Evolutionary conservation across 2,329 filamentous ascomycete species (phyloP), one percentile per base, ranked within the genome.

Genomic region (Aspergillus arachidicola): DNA sequence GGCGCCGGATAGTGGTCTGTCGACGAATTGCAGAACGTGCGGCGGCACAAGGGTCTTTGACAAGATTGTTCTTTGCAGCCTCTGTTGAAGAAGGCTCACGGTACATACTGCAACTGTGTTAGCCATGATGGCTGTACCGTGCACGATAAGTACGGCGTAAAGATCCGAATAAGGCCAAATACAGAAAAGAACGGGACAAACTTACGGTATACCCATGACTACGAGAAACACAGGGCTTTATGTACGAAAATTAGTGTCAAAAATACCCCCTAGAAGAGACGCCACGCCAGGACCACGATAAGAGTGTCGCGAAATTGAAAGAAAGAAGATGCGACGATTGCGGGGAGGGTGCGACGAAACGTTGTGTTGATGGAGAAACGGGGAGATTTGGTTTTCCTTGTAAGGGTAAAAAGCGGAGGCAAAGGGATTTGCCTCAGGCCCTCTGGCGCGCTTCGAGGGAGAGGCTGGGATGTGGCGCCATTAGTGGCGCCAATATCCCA

Each of bases 11-110:
- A 53, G 75, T 72, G 63, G 76, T 70, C 66, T 83, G 81, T 63
- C 87, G 84, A 64, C 87, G 84, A 70, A 89, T 89, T 48, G 84
- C 76, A 45, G 85, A 88, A 72, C 86, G 84, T 60, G 82, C 77
- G 61, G 80, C 73, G 54, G 84, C 84, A 62, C 82, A 82, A 43
- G 81, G 75, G 70, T 88, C 86, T 73, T 86, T 87, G 66, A 79
- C 72, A 59, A 79, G 73, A 62, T 79, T 76, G 59, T 79, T 81
- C 57, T 72, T 76, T 36, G 67, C 26, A 28, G 76, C 74, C 61
- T 80, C 78, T 63, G 81, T 76, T 55, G 81, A 79, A 46, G 81
- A 79, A 58, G 84, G 84, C 72, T 85, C 83, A 74, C 81, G 81
- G 80, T 82, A 88, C 77, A 88, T 82, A 65, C 83, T 84, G 67